Conservation (phyloP, 257 asterid species). For the Nicotiana knightiana region DNA sequence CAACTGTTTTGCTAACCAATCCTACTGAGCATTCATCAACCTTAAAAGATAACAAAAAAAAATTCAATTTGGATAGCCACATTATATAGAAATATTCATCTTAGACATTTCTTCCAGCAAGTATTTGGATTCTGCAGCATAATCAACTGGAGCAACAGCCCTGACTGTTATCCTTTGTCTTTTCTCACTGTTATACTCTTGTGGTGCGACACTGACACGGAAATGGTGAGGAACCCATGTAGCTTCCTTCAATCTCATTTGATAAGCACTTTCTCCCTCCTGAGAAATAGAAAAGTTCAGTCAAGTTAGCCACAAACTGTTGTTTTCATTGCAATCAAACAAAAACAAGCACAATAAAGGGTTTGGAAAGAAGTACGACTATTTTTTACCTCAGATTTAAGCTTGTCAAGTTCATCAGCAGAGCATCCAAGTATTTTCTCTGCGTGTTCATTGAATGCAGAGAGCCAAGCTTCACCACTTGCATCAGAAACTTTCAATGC, state of each 20-base stretch:
- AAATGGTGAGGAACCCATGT: conserved; percentile 69
- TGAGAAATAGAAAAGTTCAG: not conserved
- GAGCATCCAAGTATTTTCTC: conserved; percentile 68
- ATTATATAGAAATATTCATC: conserved; percentile 26
- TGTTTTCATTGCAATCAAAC: too few species aligned
- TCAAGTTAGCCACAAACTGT: not conserved
- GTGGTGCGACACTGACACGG: conserved; percentile 59
- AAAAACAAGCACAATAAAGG: not conserved
- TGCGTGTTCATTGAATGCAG: conserved; percentile 72
- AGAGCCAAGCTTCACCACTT: conserved; percentile 80
- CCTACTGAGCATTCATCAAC: not conserved
- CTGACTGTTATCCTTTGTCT: conserved; percentile 81
- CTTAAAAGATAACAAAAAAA: not conserved
- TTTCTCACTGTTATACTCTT: conserved; percentile 73
- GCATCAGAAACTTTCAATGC: conserved; percentile 66
- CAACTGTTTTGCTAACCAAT: not conserved
- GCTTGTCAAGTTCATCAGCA: conserved; percentile 74
- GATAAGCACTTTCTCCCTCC: conserved; percentile 43
- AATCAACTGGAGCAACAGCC: conserved; percentile 64
- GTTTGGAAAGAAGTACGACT: not conserved
- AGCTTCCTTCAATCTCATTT: conserved; percentile 37
- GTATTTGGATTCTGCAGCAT: conserved; percentile 63
- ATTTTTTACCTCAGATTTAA: conserved; percentile 49
- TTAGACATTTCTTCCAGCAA: conserved; percentile 65
- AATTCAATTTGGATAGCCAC: not conserved